Evolutionary conservation across 2,329 filamentous ascomycete genomes (phyloP).

Genomic region (Ambrosiella beaveri): DNA sequence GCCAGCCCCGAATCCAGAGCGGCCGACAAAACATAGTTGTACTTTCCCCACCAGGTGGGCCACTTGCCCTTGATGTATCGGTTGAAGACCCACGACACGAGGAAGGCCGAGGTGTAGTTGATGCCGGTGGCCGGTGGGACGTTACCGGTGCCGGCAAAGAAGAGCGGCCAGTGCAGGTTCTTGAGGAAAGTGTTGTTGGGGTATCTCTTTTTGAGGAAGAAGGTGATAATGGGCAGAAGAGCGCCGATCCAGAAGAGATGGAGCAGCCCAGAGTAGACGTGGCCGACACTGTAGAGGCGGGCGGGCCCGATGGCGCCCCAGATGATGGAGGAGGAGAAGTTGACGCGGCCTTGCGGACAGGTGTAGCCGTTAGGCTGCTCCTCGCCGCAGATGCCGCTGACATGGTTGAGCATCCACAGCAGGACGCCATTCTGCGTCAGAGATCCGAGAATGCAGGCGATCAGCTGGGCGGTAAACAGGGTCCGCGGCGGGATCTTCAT

Average conservation of each 20-base stretch:
- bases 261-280: slow-evolving; percentile 31
- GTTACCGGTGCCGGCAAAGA: slow-evolving; percentile 31
- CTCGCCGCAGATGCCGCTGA: slow-evolving; percentile 33
- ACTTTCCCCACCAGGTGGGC: slow-evolving; percentile 38
- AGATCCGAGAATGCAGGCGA: slow-evolving; percentile 23
- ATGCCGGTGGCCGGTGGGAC: slow-evolving; percentile 39
- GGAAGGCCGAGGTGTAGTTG: slow-evolving; percentile 35
- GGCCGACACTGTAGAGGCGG: slow-evolving; percentile 20
- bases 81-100: slow-evolving; percentile 38
- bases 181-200: slow-evolving; percentile 29
- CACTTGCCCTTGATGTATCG: slow-evolving; percentile 31
- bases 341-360: slow-evolving; percentile 40
- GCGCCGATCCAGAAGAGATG: slow-evolving; percentile 39
- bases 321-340: slow-evolving; percentile 41
- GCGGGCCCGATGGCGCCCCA: slow-evolving; percentile 41
- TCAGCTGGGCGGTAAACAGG: slow-evolving; percentile 29
- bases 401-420: slow-evolving; percentile 27
- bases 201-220: slow-evolving; percentile 30
- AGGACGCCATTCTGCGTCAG: slow-evolving; percentile 22
- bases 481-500: slow-evolving; percentile 35
- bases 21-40: slow-evolving; percentile 42
- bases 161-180: slow-evolving; percentile 34
- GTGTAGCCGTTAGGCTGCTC: slow-evolving; percentile 32
- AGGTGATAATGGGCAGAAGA: slow-evolving; percentile 25
- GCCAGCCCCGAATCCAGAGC: slow-evolving; percentile 39